phyloP scores from a whole-genome alignment of 2,329 filamentous ascomycete species.

The Harringtonia aguacate region DNA sequence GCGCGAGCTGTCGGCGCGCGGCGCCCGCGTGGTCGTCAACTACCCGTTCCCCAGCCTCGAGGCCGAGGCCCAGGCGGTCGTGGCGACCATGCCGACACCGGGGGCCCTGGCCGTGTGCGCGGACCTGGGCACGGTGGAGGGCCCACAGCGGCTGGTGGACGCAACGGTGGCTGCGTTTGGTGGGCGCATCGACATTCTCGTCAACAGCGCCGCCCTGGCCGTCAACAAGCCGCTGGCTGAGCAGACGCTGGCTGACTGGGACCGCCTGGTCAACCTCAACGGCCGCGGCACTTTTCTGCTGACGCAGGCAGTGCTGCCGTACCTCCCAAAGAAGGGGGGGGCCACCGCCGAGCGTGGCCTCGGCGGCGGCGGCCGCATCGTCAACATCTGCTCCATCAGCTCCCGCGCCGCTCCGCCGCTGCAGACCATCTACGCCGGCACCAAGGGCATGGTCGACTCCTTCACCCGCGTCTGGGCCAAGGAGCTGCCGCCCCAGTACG shows the following conservation, averaged over 20 bases:
- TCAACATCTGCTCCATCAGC: slow-evolving; percentile 49
- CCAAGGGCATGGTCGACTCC: slow-evolving; percentile 42
- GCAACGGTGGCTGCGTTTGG: slow-evolving; percentile 17
- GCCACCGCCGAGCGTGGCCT: too few species aligned
- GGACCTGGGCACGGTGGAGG: slow-evolving; percentile 26
- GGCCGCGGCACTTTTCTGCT: slow-evolving; percentile 43
- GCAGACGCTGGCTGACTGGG: slow-evolving; percentile 38
- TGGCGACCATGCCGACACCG: slow-evolving; percentile 17
- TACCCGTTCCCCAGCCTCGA: slow-evolving; percentile 27
- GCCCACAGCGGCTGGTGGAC: slow-evolving; percentile 24
- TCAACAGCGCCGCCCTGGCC: slow-evolving; percentile 17
- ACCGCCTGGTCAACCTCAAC: slow-evolving; percentile 45
- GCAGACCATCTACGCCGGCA: slow-evolving; percentile 11
- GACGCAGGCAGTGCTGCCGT: slow-evolving; percentile 39
- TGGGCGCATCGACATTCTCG: slow-evolving; percentile 6
- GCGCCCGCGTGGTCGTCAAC: slow-evolving; percentile 36
- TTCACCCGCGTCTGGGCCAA: slow-evolving; percentile 48
- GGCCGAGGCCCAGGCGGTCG: slow-evolving; percentile 18
- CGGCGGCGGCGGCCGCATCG: slow-evolving; percentile 29
- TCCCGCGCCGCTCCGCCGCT: slow-evolving; percentile 20
- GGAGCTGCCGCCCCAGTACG: slow-evolving; percentile 39
- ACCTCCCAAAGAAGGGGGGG: slow-evolving; percentile 24
- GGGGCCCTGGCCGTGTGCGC: slow-evolving; percentile 27
- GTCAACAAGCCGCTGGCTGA: slow-evolving; percentile 24
- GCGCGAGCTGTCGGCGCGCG: slow-evolving; percentile 30